Evolutionary conservation across 78 protist genomes (phyloP), one percentile per base, ranked within the genome.

Genomic region (Mastigamoeba balamuthi): DNA sequence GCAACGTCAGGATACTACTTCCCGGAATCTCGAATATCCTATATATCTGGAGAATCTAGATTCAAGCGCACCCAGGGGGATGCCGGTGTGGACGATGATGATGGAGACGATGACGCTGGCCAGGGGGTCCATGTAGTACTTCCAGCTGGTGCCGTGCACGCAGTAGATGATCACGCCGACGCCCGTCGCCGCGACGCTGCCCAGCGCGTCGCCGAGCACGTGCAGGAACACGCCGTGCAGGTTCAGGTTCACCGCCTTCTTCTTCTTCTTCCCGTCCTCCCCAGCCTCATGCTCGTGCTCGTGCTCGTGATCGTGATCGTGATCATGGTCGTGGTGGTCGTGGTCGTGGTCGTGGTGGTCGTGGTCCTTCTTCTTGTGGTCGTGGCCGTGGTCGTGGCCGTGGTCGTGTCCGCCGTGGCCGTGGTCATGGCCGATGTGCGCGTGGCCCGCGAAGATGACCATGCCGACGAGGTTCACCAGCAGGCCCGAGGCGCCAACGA

Each of bases 131-230:
- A 78, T 65, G 25, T 58, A 63, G 53, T 38, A 63, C 43, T 28
- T 5, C 35, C 58, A 43, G 23, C 17, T 3, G 9, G 7, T 5
- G 66, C 53, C 66, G 17, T 48, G 33, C 38, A 67, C 52, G 30
- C 25, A 6, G 65, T 4, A 23, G 3, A 77, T 76, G 23, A 81
- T 38, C 3, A 69, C 9, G 25, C 76, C 87, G 2, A 70, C 1
- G 66, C 81, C 7, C 35, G 82, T 4, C 3, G 69, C 87, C n/a
- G 77, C 92, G 17, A 82, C 63, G 9, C 85, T 78, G 29, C 79
- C 88, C 17, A 88, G 84, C 8, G 82, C 74, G 43, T 82, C 92
- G 5, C 88, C 88, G 28, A 78, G n/a, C 17, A 88, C 33, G 44
- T 88, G 92, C 38, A 77, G 40, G 58, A 78, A 78, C 35, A 83